Evolutionary conservation across 371 early-diverging fungal genomes (phyloP).

Genomic region (Rhizopus arrhizus): DNA sequence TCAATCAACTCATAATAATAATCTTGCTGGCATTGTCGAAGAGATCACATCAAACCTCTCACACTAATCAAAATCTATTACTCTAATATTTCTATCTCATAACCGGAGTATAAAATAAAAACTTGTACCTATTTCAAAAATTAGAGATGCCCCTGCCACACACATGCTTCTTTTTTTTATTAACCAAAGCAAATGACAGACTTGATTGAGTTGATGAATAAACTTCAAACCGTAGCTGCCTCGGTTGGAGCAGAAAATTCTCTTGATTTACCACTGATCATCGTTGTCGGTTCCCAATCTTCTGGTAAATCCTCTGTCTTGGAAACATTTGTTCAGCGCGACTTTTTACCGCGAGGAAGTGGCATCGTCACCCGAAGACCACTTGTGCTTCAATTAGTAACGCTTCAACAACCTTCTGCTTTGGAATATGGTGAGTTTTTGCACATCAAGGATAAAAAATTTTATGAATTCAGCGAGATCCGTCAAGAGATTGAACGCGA

Average conservation of each 20-base stretch:
- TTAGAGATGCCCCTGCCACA: not conserved
- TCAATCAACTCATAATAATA: slow-evolving; percentile 25
- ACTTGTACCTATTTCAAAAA: no score
- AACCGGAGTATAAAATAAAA: no score
- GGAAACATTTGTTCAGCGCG: slow-evolving; percentile 88
- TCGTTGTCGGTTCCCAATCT: slow-evolving; percentile 85
- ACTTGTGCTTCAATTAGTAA: slow-evolving; percentile 86
- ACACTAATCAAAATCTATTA: not conserved
- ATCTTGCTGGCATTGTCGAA: slow-evolving; percentile 22
- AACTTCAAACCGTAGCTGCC: slow-evolving; percentile 92
- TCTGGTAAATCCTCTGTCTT: slow-evolving; percentile 94
- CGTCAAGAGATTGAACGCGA: slow-evolving; percentile 89
- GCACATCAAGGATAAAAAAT: slow-evolving; percentile 75
- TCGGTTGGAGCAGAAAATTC: slow-evolving; percentile 77
- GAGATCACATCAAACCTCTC: slow-evolving; percentile 19
- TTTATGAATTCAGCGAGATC: slow-evolving; percentile 82
- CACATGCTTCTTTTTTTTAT: slow-evolving; percentile 1
- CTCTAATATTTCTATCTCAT: not conserved
- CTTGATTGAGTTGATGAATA: slow-evolving; percentile 87
- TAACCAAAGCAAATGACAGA: slow-evolving; percentile 42
- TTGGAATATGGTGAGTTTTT: slow-evolving; percentile 76
- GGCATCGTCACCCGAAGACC: slow-evolving; percentile 95
- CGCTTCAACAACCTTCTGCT: slow-evolving; percentile 49
- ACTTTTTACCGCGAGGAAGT: slow-evolving; percentile 89
- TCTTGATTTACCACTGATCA: slow-evolving; percentile 92